phyloP scores from a whole-genome alignment of 257 asterid species.

The Ligustrum vulgare region DNA sequence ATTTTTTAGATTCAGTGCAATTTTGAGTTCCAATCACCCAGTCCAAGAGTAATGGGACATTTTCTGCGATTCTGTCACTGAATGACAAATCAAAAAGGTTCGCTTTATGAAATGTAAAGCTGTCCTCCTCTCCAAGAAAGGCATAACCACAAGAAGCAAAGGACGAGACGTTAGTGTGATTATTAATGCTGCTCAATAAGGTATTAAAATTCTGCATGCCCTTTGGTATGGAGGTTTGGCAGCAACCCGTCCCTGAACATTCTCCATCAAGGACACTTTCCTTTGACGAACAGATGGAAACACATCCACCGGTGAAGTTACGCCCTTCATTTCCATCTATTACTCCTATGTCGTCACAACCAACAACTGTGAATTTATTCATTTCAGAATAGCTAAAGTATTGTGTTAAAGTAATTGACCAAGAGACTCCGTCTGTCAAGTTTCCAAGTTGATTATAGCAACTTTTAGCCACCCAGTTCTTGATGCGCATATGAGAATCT shows the following conservation, averaged over 20 bases:
- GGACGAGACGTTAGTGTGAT: neutral
- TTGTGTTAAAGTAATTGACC: neutral
- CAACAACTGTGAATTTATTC: neutral
- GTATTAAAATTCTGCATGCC: conserved; percentile 9
- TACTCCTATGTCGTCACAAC: conserved; percentile 30
- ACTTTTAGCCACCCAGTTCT: neutral
- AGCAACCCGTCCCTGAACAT: conserved; percentile 29
- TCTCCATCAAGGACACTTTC: conserved; percentile 12
- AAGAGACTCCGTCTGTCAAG: neutral
- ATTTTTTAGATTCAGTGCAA: conserved; percentile 13
- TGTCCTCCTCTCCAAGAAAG: conserved; percentile 26
- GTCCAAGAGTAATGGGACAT: conserved; percentile 36
- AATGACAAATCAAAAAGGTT: conserved; percentile 16
- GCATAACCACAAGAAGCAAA: conserved; percentile 35
- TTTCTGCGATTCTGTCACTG: conserved; percentile 11
- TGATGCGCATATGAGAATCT: neutral
- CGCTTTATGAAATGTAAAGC: neutral
- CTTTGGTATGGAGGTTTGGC: conserved; percentile 22
- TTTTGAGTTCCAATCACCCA: conserved; percentile 30
- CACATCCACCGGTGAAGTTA: conserved; percentile 17
- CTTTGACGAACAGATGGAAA: conserved; percentile 11
- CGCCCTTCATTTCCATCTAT: neutral
- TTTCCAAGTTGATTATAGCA: neutral
- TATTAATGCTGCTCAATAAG: neutral
- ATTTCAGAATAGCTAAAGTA: neutral